Evolutionary conservation across 352 stramenopile genomes (phyloP).

Genomic region (Albugo laibachii): DNA sequence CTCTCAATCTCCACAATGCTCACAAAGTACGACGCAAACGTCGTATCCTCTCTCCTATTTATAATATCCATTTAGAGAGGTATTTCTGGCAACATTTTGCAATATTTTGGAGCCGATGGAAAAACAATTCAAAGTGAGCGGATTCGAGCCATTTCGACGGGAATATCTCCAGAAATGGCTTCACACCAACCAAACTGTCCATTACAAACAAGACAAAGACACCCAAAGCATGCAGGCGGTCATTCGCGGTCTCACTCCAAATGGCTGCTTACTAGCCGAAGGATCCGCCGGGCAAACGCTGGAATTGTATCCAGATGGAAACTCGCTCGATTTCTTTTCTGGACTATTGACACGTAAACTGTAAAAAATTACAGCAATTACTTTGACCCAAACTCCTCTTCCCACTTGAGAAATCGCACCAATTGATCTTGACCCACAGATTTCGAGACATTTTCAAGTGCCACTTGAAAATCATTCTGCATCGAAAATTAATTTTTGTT

Average conservation of each 20-base stretch:
- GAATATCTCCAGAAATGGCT: constrained; percentile 74
- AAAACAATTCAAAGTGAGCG: constrained; percentile 48
- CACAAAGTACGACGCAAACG: constrained; percentile 38
- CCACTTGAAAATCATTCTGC: constrained; percentile 36
- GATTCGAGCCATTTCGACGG: constrained; percentile 69
- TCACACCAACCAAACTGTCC: constrained; percentile 66
- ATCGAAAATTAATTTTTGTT: background rate
- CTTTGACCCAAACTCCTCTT: constrained; percentile 68
- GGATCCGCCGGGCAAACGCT: constrained; percentile 14
- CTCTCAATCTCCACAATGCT: constrained; percentile 38
- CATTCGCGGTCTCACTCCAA: constrained; percentile 62
- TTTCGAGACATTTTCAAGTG: constrained; percentile 63
- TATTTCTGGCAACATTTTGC: constrained; percentile 74
- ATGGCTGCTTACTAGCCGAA: constrained; percentile 60
- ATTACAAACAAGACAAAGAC: constrained; percentile 38
- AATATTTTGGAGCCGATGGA: constrained; percentile 80
- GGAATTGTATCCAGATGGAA: constrained; percentile 78
- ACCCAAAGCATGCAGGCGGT: constrained; percentile 19
- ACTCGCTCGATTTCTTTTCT: constrained; percentile 78
- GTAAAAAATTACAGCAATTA: constrained; percentile 9
- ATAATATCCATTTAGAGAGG: constrained; percentile 24
- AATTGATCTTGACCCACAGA: constrained; percentile 60
- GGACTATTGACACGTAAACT: constrained; percentile 70
- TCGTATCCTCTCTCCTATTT: background rate
- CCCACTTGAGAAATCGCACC: constrained; percentile 51